Evolutionary conservation across 768 basidiomycete genomes (phyloP).

Genomic region (Termitomyces sp.): DNA sequence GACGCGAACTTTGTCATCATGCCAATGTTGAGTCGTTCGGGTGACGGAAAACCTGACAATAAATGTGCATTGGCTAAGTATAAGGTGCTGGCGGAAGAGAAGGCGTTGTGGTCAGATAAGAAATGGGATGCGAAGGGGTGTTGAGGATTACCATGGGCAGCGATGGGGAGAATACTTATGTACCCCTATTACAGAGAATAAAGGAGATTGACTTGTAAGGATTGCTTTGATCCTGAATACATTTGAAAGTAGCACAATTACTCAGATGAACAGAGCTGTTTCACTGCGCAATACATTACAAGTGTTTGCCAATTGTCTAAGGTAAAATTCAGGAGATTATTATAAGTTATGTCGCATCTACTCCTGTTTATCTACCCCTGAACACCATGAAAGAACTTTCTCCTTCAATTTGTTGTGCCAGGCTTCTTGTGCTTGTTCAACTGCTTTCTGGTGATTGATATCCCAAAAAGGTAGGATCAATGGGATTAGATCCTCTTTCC

Average conservation of each 20-base stretch:
- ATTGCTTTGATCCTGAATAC: not conserved
- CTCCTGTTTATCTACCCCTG: not conserved
- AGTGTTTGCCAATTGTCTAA: too few species aligned
- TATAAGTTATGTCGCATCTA: too few species aligned
- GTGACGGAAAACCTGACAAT: conserved; percentile 49
- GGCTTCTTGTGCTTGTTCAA: too few species aligned
- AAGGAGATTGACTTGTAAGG: conserved; percentile 29
- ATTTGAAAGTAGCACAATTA: too few species aligned
- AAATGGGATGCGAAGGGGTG: conserved; percentile 84
- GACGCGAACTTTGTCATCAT: conserved; percentile 90
- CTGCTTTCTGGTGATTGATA: too few species aligned
- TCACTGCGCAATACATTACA: too few species aligned
- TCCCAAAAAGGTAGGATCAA: too few species aligned
- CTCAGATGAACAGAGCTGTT: too few species aligned
- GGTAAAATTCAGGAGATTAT: too few species aligned
- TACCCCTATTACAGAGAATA: conserved; percentile 54
- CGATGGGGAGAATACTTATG: conserved; percentile 70
- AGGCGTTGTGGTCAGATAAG: conserved; percentile 88
- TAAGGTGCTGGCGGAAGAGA: conserved; percentile 76
- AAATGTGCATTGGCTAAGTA: conserved; percentile 64
- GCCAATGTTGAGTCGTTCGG: conserved; percentile 54
- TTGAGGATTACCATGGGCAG: conserved; percentile 89
- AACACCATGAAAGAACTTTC: too few species aligned
- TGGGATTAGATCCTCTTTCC: too few species aligned
- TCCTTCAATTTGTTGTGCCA: too few species aligned